Base-by-base conservation (phyloP, 345 rosid species). In the Pugionium cornutum region DNA sequence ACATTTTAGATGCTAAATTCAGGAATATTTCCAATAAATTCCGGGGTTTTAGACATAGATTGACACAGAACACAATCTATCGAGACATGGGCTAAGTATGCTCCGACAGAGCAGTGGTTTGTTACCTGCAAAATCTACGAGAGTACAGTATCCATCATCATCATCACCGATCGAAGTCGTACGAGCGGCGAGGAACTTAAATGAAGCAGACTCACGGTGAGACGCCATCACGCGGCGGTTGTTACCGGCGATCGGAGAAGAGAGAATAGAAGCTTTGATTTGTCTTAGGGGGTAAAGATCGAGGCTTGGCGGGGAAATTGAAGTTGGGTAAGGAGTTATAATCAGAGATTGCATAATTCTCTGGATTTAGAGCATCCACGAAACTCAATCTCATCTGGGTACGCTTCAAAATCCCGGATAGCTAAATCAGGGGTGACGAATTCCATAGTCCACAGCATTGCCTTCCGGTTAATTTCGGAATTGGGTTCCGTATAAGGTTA, bases 181-280 rank as follows among this genome's bases (percentile, higher is more conserved):
- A 55, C 42, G 54, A 57, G 54, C 56, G 6, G 75, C 82, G 40
- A 86, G 75, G 34, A 89, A 79, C 64, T 77, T 76, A 30, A 80
- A 77, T 9, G 79, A 70, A 39, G 58, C 6, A 65, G 79, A 68
- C 75, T 79, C 80, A 63, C 77, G 53, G 53, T 62, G 64, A 69
- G 91, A 83, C 71, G 84, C 81, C 95, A 82, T 89, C 66, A 39
- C 70, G 31, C 79, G 68, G 40, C 64, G 56, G 67, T 48, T 36
- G 9, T 10, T 43, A 5, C 45, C 39, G 26, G 74, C 47, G 58
- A 72, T 40, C 25, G 64, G 54, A 58, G 37, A 5, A 53, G 63
- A 27, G 46, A 75, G 30, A 42, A 47, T 28, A 48, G 64, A 54
- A 27, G 64, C 30, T 46, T 32, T 2, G 46, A 9, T 60, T 50